Base-by-base conservation (phyloP, 225 moss, liverwort and hornwort genomes). In the Polytrichum commune region DNA sequence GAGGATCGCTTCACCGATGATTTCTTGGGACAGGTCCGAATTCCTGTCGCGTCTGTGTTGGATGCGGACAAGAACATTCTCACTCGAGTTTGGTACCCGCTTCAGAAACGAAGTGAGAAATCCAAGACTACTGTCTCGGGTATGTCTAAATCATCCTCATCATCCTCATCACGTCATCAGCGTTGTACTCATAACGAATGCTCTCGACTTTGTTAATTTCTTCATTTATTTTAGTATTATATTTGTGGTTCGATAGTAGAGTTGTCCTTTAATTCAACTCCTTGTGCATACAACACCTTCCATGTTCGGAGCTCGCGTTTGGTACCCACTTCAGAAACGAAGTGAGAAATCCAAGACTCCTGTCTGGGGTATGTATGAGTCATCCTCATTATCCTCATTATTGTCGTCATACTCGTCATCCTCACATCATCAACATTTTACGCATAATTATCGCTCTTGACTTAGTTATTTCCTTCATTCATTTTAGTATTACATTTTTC, bases 301-400 rank as follows among this genome's bases (percentile, higher is more conserved):
- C 46, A 46, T 46, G 46, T 46, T 46, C 16, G 3, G 13, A 46
- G 46, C 80, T 54, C 77, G 75, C 57, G 57, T 83, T 32, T 90
- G 88, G 90, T 91, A 79, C 69, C 80, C 78, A n/a, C 90, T 94
- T 38, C 83, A 84, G 56, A 90, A 87, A 67, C 81, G 85, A 55
- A 88, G 24, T 64, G 86, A 76, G 24, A 90, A 73, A 55, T 88
- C 92, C 18, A 92, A 91, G 55, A 62, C 27, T 60, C 63, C 75
- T 10, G 82, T 89, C 20, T 80, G 79, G 69, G 88, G 92, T 90
- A 79, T 33, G 74, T 66, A 38, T 38, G 38, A 33, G 13, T 46
- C 46, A 38, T 7, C 38, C 3, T 23, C 18, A n/a, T 32, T 26
- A 26, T 26, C 26, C 26, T 26, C 26, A 26, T 26, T 26, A 26